Conservation (phyloP, 2,329 filamentous ascomycete species). For the Aspergillus hortae region DNA sequence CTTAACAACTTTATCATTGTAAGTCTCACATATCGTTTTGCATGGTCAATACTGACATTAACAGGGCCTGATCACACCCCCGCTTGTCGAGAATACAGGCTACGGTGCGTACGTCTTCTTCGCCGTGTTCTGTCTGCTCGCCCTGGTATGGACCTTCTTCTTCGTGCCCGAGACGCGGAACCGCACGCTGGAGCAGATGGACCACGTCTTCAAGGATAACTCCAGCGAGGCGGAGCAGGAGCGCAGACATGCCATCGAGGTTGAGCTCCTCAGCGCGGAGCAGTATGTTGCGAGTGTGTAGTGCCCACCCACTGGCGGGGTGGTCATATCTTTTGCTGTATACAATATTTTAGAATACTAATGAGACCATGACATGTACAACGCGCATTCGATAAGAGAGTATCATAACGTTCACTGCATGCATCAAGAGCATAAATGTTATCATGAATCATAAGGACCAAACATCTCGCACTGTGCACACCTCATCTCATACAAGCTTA, state of each 20-base stretch:
- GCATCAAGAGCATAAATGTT: no score
- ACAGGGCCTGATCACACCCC: constrained; percentile 60
- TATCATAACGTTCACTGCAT: no score
- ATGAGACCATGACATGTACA: neutral
- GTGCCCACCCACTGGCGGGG: neutral
- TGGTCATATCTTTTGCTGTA: neutral
- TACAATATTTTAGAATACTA: neutral
- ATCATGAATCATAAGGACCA: neutral
- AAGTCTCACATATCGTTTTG: constrained; percentile 17
- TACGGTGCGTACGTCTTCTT: constrained; percentile 59
- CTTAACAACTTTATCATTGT: constrained; percentile 61
- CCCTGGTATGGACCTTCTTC: constrained; percentile 50
- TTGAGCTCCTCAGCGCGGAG: constrained; percentile 21
- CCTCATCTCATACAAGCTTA: neutral
- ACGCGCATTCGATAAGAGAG: neutral
- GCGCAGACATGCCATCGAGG: constrained; percentile 30
- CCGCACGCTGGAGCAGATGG: constrained; percentile 55
- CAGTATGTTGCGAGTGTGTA: neutral
- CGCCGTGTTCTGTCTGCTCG: constrained; percentile 51
- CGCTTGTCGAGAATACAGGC: constrained; percentile 57
- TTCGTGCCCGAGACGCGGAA: constrained; percentile 59
- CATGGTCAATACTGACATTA: neutral
- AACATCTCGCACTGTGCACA: neutral
- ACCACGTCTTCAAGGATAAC: constrained; percentile 42
- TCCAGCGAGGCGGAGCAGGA: constrained; percentile 29